Evolutionary conservation across 2,329 filamentous ascomycete genomes (phyloP).

Genomic region (Madurella fahalii): DNA sequence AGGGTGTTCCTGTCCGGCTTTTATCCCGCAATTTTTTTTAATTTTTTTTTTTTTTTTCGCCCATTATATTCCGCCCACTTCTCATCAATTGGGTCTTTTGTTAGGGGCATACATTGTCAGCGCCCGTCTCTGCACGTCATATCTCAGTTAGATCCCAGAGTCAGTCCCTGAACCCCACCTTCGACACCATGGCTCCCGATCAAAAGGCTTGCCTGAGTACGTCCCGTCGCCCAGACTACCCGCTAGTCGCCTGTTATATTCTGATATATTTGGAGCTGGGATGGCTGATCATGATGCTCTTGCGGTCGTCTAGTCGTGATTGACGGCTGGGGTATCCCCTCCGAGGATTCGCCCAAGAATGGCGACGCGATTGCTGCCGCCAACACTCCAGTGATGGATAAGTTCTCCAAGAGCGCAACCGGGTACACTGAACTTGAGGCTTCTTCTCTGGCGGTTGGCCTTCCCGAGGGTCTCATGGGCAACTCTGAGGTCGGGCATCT

Average conservation of each 20-base stretch:
- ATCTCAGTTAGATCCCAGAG: slow-evolving; percentile 6
- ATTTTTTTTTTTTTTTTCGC: background rate
- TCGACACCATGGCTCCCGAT: slow-evolving; percentile 50
- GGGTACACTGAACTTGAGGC: slow-evolving; percentile 93
- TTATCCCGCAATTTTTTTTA: slow-evolving; percentile 18
- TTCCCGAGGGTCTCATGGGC: slow-evolving; percentile 96
- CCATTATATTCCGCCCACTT: background rate
- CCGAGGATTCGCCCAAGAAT: slow-evolving; percentile 72
- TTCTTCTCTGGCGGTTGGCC: slow-evolving; percentile 89
- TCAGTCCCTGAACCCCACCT: background rate
- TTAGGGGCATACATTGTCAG: background rate
- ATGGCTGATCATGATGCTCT: slow-evolving; percentile 56
- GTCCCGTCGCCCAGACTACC: slow-evolving; percentile 38
- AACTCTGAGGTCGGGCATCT: slow-evolving; percentile 98
- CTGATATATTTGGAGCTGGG: slow-evolving; percentile 54
- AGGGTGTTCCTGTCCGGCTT: slow-evolving; percentile 9
- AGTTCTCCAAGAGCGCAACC: slow-evolving; percentile 74
- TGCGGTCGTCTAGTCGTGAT: slow-evolving; percentile 75
- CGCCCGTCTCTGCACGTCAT: background rate
- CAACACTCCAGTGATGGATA: slow-evolving; percentile 92
- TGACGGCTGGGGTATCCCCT: slow-evolving; percentile 94
- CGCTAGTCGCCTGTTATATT: slow-evolving; percentile 48
- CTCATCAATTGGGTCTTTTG: background rate
- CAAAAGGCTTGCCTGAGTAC: slow-evolving; percentile 61
- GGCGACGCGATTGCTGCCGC: slow-evolving; percentile 95